phyloP scores from a whole-genome alignment of 352 stramenopile species.

The Phytophthora melonis region DNA sequence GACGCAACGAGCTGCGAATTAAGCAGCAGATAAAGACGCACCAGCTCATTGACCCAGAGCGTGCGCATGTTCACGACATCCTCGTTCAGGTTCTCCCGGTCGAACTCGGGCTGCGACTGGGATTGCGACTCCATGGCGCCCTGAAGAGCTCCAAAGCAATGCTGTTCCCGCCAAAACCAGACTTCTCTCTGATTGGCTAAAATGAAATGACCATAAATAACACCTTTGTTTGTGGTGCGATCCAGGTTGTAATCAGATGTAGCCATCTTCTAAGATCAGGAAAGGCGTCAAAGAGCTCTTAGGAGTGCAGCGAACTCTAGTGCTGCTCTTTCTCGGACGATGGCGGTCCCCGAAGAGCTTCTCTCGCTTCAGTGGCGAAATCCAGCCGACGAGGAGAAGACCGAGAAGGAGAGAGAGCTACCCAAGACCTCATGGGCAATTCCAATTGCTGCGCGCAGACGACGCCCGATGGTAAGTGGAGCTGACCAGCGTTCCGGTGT shows the following conservation, averaged over 20 bases:
- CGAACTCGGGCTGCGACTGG: constrained; percentile 46
- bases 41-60: constrained; percentile 87
- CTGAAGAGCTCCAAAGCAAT: constrained; percentile 1
- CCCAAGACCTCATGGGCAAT: constrained; percentile 30
- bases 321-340: constrained; percentile 41
- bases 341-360: constrained; percentile 11
- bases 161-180: constrained; percentile 24
- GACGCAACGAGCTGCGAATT: not conserved
- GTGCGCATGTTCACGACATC: constrained; percentile 75
- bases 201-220: not conserved
- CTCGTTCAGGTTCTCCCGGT: constrained; percentile 84
- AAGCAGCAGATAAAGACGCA: constrained; percentile 25
- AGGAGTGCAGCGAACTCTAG: not conserved
- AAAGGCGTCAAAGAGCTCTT: constrained; percentile 6
- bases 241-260: constrained; percentile 10
- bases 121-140: constrained; percentile 21
- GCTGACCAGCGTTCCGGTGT: constrained; percentile 2
- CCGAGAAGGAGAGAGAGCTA: constrained; percentile 7
- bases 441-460: constrained; percentile 54
- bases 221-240: not conserved
- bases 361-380: constrained; percentile 25
- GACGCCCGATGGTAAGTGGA: constrained; percentile 32
- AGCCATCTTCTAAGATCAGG: constrained; percentile 17
- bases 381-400: constrained; percentile 23
- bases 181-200: not conserved